These are phyloP conservation scores for Tricholoma bakamatsutake DNA, from an alignment of 768 basidiomycete genomes.

Conservation along the genomic window DNA sequence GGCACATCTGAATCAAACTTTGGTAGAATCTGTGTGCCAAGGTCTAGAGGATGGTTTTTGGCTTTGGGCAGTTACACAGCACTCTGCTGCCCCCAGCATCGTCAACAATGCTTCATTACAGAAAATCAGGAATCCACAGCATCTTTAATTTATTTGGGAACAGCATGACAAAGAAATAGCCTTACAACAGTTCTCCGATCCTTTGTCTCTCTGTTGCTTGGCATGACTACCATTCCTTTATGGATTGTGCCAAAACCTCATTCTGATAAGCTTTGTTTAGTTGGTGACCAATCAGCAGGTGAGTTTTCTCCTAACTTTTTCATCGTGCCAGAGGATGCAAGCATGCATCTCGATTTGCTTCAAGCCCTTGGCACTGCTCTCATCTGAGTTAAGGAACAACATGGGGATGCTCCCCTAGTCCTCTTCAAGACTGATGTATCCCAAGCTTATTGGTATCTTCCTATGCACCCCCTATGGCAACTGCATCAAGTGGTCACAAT, in stretches of 20 bases:
- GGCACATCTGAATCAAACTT: background rate
- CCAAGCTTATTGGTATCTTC: no score
- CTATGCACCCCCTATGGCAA: background rate
- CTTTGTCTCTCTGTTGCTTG: background rate
- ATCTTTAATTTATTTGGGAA: background rate
- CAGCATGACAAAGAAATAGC: background rate
- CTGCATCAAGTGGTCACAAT: background rate
- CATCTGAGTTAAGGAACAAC: no score
- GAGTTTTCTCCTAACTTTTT: no score
- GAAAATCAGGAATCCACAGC: background rate
- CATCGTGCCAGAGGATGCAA: no score
- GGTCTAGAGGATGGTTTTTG: no score
- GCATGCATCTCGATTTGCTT: background rate
- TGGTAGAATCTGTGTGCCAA: no score
- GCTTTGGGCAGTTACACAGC: no score
- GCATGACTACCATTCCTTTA: background rate
- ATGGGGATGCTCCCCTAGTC: no score
- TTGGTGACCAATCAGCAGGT: no score
- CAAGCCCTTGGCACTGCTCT: background rate
- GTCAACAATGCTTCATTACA: background rate
- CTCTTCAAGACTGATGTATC: no score
- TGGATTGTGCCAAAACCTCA: background rate
- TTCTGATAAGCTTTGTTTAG: no score
- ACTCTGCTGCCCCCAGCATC: background rate
- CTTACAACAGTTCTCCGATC: background rate